These are phyloP conservation scores for Microsporum canis DNA, from an alignment of 2,329 filamentous ascomycete genomes.

Conservation along the genomic window DNA sequence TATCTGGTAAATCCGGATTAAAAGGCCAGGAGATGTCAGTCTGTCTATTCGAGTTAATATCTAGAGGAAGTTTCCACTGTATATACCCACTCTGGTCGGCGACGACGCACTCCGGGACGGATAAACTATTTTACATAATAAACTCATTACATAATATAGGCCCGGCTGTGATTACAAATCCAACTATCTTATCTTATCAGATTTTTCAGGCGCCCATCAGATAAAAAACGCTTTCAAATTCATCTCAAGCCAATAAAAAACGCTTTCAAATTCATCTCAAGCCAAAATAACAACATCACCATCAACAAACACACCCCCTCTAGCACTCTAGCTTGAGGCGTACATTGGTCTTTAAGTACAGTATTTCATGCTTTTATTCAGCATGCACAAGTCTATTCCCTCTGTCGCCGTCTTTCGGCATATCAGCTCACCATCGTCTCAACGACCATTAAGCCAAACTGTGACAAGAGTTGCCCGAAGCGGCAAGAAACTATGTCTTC, in stretches of 20 bases:
- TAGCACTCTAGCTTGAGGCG: background rate
- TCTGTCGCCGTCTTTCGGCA: background rate
- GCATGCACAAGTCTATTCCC: background rate
- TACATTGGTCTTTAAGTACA: background rate
- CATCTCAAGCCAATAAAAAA: background rate
- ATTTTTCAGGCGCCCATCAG: background rate
- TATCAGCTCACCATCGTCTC: background rate
- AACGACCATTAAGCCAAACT: background rate
- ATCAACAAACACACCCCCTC: background rate
- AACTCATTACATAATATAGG: background rate
- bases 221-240: background rate
- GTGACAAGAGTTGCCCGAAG: background rate
- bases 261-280: background rate
- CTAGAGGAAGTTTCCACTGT: too few relatives aligned
- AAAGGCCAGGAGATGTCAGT: too few relatives aligned
- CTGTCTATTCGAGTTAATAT: too few relatives aligned
- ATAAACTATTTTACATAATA: background rate
- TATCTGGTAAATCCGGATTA: too few relatives aligned
- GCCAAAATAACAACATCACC: background rate
- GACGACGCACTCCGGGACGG: background rate
- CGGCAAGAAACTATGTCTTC: background rate
- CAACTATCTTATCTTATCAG: constrained; percentile 6
- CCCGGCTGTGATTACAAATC: background rate
- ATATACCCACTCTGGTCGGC: too few relatives aligned
- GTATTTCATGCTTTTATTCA: background rate